phyloP scores from a whole-genome alignment of 2,329 filamentous ascomycete genomes.

The Arthrobotrys sphaeroides region DNA sequence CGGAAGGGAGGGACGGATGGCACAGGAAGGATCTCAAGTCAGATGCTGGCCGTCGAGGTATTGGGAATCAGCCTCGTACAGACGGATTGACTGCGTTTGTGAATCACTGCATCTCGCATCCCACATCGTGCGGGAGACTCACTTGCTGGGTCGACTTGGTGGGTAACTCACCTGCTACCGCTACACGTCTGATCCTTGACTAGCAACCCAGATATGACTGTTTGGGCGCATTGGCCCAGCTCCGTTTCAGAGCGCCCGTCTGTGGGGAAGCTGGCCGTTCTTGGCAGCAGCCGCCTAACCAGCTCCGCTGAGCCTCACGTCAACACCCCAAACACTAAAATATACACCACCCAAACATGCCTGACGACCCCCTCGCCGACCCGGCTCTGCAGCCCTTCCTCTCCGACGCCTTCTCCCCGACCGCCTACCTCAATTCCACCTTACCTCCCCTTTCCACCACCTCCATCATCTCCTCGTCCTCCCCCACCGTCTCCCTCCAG shows the following conservation, averaged over 20 bases:
- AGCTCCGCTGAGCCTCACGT: neutral
- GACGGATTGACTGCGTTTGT: too few relatives aligned
- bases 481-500: constrained; percentile 56
- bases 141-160: too few relatives aligned
- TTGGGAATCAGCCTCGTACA: too few relatives aligned
- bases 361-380: constrained; percentile 71
- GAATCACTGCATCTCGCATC: neutral
- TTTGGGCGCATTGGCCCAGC: too few relatives aligned
- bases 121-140: too few relatives aligned
- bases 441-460: constrained; percentile 73
- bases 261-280: constrained; percentile 1
- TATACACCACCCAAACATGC: constrained; percentile 59
- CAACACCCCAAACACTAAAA: neutral
- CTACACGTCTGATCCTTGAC: neutral
- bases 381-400: constrained; percentile 79
- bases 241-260: neutral
- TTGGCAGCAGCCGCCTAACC: neutral
- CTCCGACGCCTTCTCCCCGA: constrained; percentile 79
- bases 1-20: neutral
- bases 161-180: too few relatives aligned
- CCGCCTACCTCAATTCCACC: constrained; percentile 82
- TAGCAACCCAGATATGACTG: neutral
- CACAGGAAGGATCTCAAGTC: too few relatives aligned
- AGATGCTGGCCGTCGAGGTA: too few relatives aligned
- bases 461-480: constrained; percentile 62